Evolutionary conservation across 805 yeast species (phyloP), one percentile per base, ranked within the genome.

Genomic region (Candida caryicola): DNA sequence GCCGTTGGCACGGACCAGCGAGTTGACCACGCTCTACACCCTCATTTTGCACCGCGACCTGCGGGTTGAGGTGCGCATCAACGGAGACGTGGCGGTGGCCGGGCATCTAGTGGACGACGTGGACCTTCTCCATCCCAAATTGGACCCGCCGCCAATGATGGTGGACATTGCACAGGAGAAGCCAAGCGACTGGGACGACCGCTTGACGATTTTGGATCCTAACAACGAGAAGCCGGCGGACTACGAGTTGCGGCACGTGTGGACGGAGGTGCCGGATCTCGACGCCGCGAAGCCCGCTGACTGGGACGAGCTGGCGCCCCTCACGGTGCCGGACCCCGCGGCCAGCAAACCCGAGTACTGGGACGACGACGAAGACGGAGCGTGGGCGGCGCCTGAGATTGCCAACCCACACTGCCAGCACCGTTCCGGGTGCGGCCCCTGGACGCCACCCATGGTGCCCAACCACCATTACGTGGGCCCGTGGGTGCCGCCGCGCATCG

Each of bases 321-420:
- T 63, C 43, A 76, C 62, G 43, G 77, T 90, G 40, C 62, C 74
- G 8, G 93, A 89, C 57, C 88, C 95, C 28, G 70, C 66, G 1
- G 82, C 86, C 19, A 54, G 43, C 23, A 76, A 71, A 51, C 96
- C 96, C 14, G 82, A 69, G 31, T 82, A 75, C 53, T 89, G 96
- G 96, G 85, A 85, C 55, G 95, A 86, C 29, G 90, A 82, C 48
- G 90, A 84, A 56, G 95, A 88, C 56, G 96, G 96, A 4, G 81
- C 73, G 52, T 90, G 95, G 95, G 52, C 67, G 30, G 82, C 89
- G 2, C 89, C 91, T 17, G 59, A 69, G 33, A 69, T 88, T 33
- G 66, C 66, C 31, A 89, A 89, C 57, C 96, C 96, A 8, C 77
- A 67, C 41, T 89, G 97, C 62, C 16, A 18, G 10, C 69, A 64